Percentiles rank a stretch among this genome's conserved stretches.
phyloP scores from a whole-genome alignment of 2,329 filamentous ascomycete species.

The Capronia epimyces region DNA sequence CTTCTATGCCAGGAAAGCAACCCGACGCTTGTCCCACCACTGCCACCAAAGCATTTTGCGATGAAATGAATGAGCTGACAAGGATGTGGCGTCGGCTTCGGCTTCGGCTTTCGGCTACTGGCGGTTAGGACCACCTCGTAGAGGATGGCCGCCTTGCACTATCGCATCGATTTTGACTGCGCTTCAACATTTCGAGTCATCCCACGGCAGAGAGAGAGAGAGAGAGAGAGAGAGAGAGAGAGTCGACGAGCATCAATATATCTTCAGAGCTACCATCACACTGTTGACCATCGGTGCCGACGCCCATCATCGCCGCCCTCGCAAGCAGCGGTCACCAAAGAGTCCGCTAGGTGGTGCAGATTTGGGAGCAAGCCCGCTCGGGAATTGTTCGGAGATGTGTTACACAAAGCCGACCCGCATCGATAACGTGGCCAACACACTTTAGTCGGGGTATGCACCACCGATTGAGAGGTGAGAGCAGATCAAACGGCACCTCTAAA shows the following conservation, averaged over 20 bases:
- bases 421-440: not conserved
- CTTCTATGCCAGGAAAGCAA: not conserved
- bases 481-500: too few relatives aligned
- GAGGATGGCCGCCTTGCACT: too few relatives aligned
- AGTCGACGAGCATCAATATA: too few relatives aligned
- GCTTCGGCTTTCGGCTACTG: conserved; percentile 8
- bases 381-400: not conserved
- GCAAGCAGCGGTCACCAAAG: not conserved
- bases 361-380: not conserved
- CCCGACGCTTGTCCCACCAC: not conserved
- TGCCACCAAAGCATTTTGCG: not conserved
- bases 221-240: too few relatives aligned
- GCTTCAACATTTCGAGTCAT: too few relatives aligned
- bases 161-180: too few relatives aligned
- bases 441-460: not conserved
- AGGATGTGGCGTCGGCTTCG: not conserved
- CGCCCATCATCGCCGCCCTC: too few relatives aligned
- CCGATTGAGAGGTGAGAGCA: not conserved
- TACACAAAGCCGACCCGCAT: not conserved
- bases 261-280: too few relatives aligned
- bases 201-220: too few relatives aligned
- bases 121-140: conserved; percentile 3
- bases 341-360: not conserved
- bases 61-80: not conserved
- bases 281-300: too few relatives aligned